Percentiles rank a stretch among this genome's conserved stretches.
Conservation (phyloP, 768 basidiomycete species). For the Tricholoma terreum region DNA sequence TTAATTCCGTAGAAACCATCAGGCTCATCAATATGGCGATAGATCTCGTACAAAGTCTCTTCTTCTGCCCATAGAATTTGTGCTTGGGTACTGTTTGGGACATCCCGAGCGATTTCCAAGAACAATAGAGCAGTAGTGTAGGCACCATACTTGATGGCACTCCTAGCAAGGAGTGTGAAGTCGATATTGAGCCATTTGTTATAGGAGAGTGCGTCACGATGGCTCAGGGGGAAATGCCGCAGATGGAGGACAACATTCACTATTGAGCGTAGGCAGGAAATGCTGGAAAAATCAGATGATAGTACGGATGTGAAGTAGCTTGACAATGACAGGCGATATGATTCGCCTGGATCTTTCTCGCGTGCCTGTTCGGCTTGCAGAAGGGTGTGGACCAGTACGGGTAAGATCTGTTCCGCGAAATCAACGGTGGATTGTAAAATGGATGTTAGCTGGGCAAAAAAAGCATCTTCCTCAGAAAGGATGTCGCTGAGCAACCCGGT, state of each 20-base stretch:
- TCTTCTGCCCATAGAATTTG: slow-evolving; percentile 45
- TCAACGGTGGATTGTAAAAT: slow-evolving; percentile 51
- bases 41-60: slow-evolving; percentile 80
- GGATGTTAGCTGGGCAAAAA: slow-evolving; percentile 66
- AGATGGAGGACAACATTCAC: slow-evolving; percentile 80
- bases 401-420: slow-evolving; percentile 69
- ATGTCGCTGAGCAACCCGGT: slow-evolving; percentile 56
- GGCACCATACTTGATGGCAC: slow-evolving; percentile 73
- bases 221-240: slow-evolving; percentile 57
- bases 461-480: slow-evolving; percentile 50
- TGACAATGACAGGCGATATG: slow-evolving; percentile 36
- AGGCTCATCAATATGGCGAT: slow-evolving; percentile 93
- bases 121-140: slow-evolving; percentile 91
- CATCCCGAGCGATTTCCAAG: slow-evolving; percentile 73
- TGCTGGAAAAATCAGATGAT: slow-evolving; percentile 30
- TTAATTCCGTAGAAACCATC: slow-evolving; percentile 97
- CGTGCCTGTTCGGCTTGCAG: slow-evolving; percentile 37
- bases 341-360: slow-evolving; percentile 19
- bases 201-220: slow-evolving; percentile 43
- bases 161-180: slow-evolving; percentile 64
- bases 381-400: slow-evolving; percentile 69
- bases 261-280: slow-evolving; percentile 52
- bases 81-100: slow-evolving; percentile 28
- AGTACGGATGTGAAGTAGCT: slow-evolving; percentile 61
- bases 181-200: slow-evolving; percentile 84